Evolutionary conservation across 495 filamentous ascomycete genomes (phyloP), one percentile per base, ranked within the genome.

Genomic region (Lophiotrema nucula): DNA sequence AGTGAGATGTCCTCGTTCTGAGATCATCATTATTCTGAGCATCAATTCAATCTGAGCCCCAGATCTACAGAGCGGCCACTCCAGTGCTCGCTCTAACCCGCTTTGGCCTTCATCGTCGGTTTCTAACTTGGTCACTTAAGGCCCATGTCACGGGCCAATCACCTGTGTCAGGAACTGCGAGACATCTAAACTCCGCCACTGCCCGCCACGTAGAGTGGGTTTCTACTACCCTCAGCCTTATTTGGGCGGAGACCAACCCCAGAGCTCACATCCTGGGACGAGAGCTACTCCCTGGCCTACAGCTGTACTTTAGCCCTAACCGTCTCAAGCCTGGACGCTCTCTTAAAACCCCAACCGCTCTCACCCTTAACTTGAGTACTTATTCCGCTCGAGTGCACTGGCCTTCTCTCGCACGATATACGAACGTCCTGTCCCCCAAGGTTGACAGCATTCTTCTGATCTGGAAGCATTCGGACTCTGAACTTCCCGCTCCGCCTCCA

Each of bases 141-240:
- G 57, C 57, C 57, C 35, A 35, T 10, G 25, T 31, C 39, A 60
- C 54, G 47, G 54, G 31, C 60, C 60, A 58, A 64, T 64, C 60
- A 64, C 26, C 42, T 45, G 50, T 51, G 35, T 38, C 38, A 27
- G 21, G 22, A 35, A 49, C 28, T 59, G 61, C 61, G 56, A 64
- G 61, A 64, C 61, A 59, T 58, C 4, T 18, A 25, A 37, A 53
- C 60, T 64, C 60, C 60, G 55, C 61, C 55, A 55, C 60, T 48
- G 38, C 24, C 26, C 61, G 61, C 61, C 61, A 64, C 61, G 35
- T 47, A 23, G 41, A 27, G 22, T 46, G 39, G 39, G 46, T 28
- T 26, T 26, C 39, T 35, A 41, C n/a, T n/a, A 42, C n/a, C 50
- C 53, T 55, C 55, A 64, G 61, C 61, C 61, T 64, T 64, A 52